These are phyloP conservation scores for Fagopyrum esculentum DNA, from an alignment of 148 eudicot genomes.

Conservation along the genomic window DNA sequence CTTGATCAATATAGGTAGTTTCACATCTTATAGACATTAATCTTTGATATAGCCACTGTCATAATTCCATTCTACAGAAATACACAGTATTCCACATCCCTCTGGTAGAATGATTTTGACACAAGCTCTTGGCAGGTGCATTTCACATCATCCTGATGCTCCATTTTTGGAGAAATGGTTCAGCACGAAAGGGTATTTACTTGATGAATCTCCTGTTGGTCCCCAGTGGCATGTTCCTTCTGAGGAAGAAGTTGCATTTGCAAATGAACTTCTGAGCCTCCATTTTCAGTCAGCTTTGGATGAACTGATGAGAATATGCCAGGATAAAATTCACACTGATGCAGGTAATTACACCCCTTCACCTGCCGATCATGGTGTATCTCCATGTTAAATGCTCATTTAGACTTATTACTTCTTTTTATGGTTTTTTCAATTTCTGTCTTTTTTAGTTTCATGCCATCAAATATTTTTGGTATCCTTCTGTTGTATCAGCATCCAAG, in stretches of 20 bases:
- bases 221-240: slow-evolving; percentile 93
- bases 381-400: background rate
- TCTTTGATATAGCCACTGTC: background rate
- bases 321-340: slow-evolving; percentile 72
- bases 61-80: background rate
- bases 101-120: slow-evolving; percentile 1
- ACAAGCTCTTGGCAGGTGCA: slow-evolving; percentile 44
- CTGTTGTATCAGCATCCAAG: background rate
- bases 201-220: slow-evolving; percentile 34
- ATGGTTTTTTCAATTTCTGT: background rate
- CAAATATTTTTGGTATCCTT: background rate
- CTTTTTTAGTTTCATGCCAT: slow-evolving; percentile 3
- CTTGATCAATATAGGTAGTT: slow-evolving; percentile 84
- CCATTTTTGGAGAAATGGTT: slow-evolving; percentile 83
- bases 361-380: background rate
- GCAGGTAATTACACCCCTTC: slow-evolving; percentile 43
- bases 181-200: slow-evolving; percentile 57
- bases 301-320: slow-evolving; percentile 68
- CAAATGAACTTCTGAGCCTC: slow-evolving; percentile 80
- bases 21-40: slow-evolving; percentile 6
- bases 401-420: background rate
- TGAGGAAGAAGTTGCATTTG: slow-evolving; percentile 69
- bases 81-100: background rate
- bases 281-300: slow-evolving; percentile 84
- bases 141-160: slow-evolving; percentile 51